Evolutionary conservation across 306 rosid species (phyloP), one percentile per base, ranked within the genome.

Genomic region (Coriaria nepalensis): DNA sequence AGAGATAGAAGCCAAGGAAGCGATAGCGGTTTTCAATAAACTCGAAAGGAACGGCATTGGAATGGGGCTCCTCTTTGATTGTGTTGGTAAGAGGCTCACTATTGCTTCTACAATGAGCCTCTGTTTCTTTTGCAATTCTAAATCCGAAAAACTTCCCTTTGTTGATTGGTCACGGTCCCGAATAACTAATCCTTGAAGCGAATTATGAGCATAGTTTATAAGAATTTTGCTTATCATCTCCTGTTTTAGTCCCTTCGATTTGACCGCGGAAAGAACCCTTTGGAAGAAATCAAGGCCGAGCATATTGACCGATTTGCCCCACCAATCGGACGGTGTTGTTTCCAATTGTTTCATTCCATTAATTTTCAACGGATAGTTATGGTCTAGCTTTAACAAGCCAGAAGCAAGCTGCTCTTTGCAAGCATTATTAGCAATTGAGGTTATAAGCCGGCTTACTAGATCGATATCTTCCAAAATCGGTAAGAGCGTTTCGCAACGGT

Each of bases 11-110:
- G 85, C 86, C 0, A 87, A 82, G 40, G 86, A 63, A 29, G 95
- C 76, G 13, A 92, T 82, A 29, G 94, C 86, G 10, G 86, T 70
- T 68, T 92, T 92, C 73, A 86, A 56, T 93, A 92, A 72, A 65
- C 93, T 86, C 9, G 98, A 82, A 45, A 92, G 94, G 71, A 92
- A 92, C 7, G 96, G 94, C 80, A 92, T 82, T 6, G 98, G 98
- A 60, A 92, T 93, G 5, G 70, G 68, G 29, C 93, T 82, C 77
- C 85, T 92, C 72, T 94, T 74, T 39, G 98, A 86, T 67, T 85
- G 98, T 0, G 86, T 75, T 33, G 98, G 98, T 34, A 92, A 65
- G 52, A 92, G 82, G 55, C 76, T 53, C 29, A 82, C 76, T 8
- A 92, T 71, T 34, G 96, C 77, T 73, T 92, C 98, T 60, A 92